Percentiles rank a stretch among this genome's conserved stretches.
Evolutionary conservation across 805 yeast genomes (phyloP).

Genomic region (Saccharomycopsis selenospora): DNA sequence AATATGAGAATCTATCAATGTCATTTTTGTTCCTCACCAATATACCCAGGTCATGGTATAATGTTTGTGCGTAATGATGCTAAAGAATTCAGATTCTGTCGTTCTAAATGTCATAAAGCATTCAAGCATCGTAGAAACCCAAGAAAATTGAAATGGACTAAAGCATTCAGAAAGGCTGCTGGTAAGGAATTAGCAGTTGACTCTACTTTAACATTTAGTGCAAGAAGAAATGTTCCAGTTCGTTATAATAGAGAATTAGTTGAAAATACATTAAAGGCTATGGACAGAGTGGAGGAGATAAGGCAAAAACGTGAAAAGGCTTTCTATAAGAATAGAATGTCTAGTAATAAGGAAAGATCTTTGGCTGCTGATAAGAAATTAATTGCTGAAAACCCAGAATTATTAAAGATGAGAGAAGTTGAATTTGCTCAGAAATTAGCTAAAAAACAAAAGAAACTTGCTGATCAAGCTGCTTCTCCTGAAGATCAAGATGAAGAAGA

Average conservation of each 20-base stretch:
- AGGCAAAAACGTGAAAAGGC: conserved; percentile 96
- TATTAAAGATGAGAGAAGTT: conserved; percentile 88
- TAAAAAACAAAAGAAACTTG: conserved; percentile 54
- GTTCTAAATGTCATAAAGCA: conserved; percentile 95
- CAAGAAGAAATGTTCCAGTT: conserved; percentile 96
- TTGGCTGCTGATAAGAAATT: conserved; percentile 80
- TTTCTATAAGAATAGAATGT: conserved; percentile 99
- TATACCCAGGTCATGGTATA: conserved; percentile 90
- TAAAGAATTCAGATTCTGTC: conserved; percentile 93
- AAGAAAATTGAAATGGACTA: conserved; percentile 96
- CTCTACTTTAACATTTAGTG: conserved; percentile 90
- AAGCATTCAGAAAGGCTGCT: conserved; percentile 98
- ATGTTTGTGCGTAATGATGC: conserved; percentile 98
- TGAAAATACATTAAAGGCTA: conserved; percentile 86
- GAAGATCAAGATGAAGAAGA: conserved; percentile 41
- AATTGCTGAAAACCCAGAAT: conserved; percentile 82
- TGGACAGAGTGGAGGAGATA: conserved; percentile 93
- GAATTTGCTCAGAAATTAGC: conserved; percentile 75
- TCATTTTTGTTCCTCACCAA: conserved; percentile 97
- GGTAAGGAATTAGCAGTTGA: conserved; percentile 98
- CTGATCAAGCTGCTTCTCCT: conserved; percentile 37
- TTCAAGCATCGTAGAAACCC: conserved; percentile 99
- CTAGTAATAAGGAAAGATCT: conserved; percentile 86
- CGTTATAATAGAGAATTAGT: conserved; percentile 96
- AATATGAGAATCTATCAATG: conserved; percentile 82